These are phyloP conservation scores for Phialemonium atrogriseum DNA, from an alignment of 2,329 filamentous ascomycete species.

Conservation along the genomic window DNA sequence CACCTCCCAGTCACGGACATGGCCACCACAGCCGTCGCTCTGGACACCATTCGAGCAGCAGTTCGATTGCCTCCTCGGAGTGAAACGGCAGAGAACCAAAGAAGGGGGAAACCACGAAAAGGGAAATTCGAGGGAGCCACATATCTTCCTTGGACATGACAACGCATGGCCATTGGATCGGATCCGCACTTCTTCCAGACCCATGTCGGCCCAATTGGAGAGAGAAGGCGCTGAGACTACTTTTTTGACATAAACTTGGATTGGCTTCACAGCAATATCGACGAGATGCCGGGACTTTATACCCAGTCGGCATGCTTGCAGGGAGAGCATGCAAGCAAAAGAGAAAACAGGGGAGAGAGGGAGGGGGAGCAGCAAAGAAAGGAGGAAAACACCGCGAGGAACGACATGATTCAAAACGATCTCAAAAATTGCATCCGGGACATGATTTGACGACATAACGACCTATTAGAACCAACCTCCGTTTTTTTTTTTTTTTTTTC, in stretches of 20 bases:
- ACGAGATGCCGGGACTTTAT: slow-evolving; percentile 13
- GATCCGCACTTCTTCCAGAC: neutral
- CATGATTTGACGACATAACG: slow-evolving; percentile 12
- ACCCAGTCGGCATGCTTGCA: slow-evolving; percentile 12
- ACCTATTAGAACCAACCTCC: slow-evolving; percentile 8
- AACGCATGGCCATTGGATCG: slow-evolving; percentile 6
- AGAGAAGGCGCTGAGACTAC: slow-evolving; percentile 5
- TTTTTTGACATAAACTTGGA: slow-evolving; percentile 20
- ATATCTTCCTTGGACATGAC: no score
- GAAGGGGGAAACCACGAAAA: no score
- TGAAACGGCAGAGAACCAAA: slow-evolving; percentile 23
- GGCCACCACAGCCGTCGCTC: slow-evolving; percentile 40
- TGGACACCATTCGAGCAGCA: slow-evolving; percentile 53
- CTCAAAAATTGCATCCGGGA: slow-evolving; percentile 8
- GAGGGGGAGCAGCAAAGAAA: slow-evolving; percentile 2
- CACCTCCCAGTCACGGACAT: slow-evolving; percentile 29
- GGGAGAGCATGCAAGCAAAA: slow-evolving; percentile 5
- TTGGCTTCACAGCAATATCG: slow-evolving; percentile 26
- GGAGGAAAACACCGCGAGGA: slow-evolving; percentile 1
- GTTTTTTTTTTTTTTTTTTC: slow-evolving; percentile 4
- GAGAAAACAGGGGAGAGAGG: slow-evolving; percentile 3
- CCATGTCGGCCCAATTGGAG: slow-evolving; percentile 7
- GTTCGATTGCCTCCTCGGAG: slow-evolving; percentile 52
- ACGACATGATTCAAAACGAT: no score
- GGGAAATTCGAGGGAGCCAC: no score